Conservation (phyloP, 225 moss, liverwort and hornwort species). For the Climacium dendroides region DNA sequence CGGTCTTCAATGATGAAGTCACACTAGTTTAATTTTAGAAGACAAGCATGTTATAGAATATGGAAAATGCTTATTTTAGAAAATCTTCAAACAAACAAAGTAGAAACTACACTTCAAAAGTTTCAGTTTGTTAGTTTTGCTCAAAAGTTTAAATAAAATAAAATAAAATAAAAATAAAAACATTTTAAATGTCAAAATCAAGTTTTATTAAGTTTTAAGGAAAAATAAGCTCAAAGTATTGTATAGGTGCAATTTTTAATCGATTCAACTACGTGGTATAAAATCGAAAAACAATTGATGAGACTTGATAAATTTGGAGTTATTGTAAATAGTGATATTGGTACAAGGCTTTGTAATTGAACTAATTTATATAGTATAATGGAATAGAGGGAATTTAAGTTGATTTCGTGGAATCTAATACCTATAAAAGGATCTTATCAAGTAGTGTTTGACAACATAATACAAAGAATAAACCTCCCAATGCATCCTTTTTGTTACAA, state of each 20-base stretch:
- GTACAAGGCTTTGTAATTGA: not conserved
- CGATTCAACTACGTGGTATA: not conserved
- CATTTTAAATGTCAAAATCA: no score
- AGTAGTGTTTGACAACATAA: accelerated
- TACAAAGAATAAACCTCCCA: not conserved
- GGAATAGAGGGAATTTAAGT: not conserved
- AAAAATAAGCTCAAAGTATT: not conserved
- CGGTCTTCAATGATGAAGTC: no score
- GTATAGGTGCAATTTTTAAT: not conserved
- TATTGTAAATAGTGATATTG: not conserved
- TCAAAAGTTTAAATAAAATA: no score
- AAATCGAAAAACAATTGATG: not conserved
- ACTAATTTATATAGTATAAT: not conserved
- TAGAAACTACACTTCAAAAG: not conserved
- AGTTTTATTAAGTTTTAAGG: not conserved
- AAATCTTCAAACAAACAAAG: not conserved
- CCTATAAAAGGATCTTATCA: accelerated
- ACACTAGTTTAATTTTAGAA: no score
- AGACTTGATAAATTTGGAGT: not conserved
- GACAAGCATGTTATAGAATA: not conserved
- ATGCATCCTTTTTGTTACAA: accelerated
- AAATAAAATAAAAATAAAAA: no score
- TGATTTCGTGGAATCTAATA: not conserved
- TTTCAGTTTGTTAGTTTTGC: not conserved
- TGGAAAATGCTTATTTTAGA: not conserved